phyloP scores from a whole-genome alignment of 768 basidiomycete species.

The Trametes gibbosa region DNA sequence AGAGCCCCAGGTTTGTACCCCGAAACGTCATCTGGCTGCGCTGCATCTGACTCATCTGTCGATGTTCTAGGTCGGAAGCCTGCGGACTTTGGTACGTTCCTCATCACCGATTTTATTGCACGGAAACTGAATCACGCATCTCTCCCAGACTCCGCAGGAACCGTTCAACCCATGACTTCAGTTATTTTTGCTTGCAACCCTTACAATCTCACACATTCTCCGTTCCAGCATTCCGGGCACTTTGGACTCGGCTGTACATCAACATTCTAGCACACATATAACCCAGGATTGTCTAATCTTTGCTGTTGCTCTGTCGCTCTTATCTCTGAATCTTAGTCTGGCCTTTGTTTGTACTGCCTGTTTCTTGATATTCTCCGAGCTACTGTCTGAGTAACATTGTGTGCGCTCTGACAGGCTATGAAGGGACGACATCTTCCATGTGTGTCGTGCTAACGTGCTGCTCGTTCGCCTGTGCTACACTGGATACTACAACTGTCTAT shows the following conservation, averaged over 20 bases:
- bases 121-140: no score
- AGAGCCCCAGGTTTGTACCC: constrained; percentile 9
- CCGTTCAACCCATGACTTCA: constrained; percentile 1
- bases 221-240: neutral
- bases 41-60: neutral
- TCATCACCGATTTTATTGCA: no score
- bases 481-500: no score
- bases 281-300: no score
- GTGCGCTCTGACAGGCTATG: no score
- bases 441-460: neutral
- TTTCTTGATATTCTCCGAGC: no score
- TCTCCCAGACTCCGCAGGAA: neutral
- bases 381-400: no score
- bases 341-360: no score
- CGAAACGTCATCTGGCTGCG: neutral
- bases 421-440: no score
- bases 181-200: neutral
- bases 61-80: constrained; percentile 27
- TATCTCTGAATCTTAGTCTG: no score
- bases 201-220: neutral
- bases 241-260: neutral
- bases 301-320: no score
- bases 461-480: neutral
- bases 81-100: constrained; percentile 31
- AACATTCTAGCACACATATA: no score